Percentiles rank a stretch among this genome's conserved stretches.
Conservation (phyloP, 805 yeast species). For the Groenewaldozyma salmanticensis region DNA sequence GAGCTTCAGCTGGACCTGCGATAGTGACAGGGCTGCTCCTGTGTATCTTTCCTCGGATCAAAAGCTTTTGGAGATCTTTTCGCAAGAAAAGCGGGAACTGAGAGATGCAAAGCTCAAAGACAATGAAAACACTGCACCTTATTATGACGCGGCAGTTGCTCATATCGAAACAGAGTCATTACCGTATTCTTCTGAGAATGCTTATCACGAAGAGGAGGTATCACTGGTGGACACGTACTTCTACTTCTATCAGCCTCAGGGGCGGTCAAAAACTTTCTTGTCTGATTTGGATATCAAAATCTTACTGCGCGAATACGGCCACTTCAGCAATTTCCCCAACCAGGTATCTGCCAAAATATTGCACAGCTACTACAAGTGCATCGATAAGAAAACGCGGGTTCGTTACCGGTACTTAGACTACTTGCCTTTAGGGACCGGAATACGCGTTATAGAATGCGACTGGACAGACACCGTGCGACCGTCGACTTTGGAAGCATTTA, state of each 20-base stretch:
- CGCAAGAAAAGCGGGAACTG: background rate
- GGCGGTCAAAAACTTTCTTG: constrained; percentile 3
- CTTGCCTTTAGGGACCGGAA: constrained; percentile 6
- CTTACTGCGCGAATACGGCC: constrained; percentile 3
- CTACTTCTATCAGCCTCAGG: constrained; percentile 9
- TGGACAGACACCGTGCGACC: background rate
- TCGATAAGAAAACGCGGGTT: constrained; percentile 1
- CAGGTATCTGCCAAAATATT: background rate
- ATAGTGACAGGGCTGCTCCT: no score
- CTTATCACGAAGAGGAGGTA: no score
- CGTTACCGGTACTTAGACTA: constrained; percentile 8
- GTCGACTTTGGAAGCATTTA: background rate
- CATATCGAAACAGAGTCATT: background rate
- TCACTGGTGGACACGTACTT: constrained; percentile 2
- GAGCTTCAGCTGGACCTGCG: background rate
- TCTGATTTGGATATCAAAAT: constrained; percentile 5
- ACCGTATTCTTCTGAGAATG: background rate
- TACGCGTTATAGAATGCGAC: constrained; percentile 5
- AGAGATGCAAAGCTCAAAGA: background rate
- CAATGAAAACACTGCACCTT: background rate
- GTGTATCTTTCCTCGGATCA: no score
- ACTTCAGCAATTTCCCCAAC: constrained; percentile 5
- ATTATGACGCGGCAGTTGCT: background rate
- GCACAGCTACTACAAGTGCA: background rate
- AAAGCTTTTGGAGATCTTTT: no score